These are phyloP conservation scores for Grammothele lineata DNA, from an alignment of 768 basidiomycete species.

Conservation along the genomic window DNA sequence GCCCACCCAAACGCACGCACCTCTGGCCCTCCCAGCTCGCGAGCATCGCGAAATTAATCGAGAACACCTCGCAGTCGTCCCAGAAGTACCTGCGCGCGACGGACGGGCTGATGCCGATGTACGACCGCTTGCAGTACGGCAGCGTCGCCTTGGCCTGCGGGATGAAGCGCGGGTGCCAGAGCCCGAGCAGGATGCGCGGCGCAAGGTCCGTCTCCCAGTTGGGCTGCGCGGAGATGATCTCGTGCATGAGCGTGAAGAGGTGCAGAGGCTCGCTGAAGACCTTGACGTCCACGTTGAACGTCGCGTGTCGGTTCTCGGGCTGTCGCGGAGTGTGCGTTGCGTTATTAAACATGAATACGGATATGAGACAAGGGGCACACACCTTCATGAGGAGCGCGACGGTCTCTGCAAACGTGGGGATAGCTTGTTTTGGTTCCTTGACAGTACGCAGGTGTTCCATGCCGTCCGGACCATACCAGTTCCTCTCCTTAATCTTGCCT, in stretches of 20 bases:
- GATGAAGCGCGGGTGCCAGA: conserved; percentile 91
- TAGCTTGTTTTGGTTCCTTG: conserved; percentile 79
- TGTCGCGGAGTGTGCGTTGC: conserved; percentile 24
- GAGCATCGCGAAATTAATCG: conserved; percentile 68
- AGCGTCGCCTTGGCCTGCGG: conserved; percentile 65
- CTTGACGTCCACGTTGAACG: conserved; percentile 89
- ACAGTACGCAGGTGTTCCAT: conserved; percentile 76
- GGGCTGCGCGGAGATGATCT: conserved; percentile 52
- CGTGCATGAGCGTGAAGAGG: conserved; percentile 74
- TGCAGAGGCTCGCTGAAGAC: conserved; percentile 81
- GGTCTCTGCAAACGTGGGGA: conserved; percentile 87
- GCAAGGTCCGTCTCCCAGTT: conserved; percentile 73
- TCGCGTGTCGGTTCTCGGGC: conserved; percentile 71
- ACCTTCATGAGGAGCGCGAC: conserved; percentile 74
- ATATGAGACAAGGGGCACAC: conserved; percentile 16
- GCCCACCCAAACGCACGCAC: conserved; percentile 12
- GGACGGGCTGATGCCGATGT: conserved; percentile 72
- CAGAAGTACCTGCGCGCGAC: conserved; percentile 84
- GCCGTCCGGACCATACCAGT: conserved; percentile 42
- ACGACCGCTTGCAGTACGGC: conserved; percentile 76
- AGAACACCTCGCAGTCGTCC: conserved; percentile 79
- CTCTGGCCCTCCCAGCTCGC: conserved; percentile 58
- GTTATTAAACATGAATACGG: conserved; percentile 4
- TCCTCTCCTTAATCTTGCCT: conserved; percentile 52
- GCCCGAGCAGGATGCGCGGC: conserved; percentile 72